Percentiles rank a stretch among this genome's conserved stretches.
Conservation (phyloP, 2,329 filamentous ascomycete genomes). For the Cercospora janseana region DNA sequence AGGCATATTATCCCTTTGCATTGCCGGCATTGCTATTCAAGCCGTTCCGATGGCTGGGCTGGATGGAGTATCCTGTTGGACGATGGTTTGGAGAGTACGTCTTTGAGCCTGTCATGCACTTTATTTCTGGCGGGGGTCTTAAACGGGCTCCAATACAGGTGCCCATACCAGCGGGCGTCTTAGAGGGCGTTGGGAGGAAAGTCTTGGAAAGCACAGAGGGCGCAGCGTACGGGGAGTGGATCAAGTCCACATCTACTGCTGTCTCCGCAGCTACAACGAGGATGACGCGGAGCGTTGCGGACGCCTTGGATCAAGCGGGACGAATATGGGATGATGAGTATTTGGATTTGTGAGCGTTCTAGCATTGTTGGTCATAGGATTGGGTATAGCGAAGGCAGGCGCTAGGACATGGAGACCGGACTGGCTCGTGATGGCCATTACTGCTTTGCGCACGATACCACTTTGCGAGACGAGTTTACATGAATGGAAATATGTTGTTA, state of each 20-base stretch:
- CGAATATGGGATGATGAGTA: slow-evolving; percentile 34
- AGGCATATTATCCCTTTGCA: slow-evolving; percentile 56
- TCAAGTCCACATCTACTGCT: slow-evolving; percentile 16
- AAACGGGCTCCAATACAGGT: background rate
- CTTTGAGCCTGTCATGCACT: slow-evolving; percentile 3
- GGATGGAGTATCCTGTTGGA: slow-evolving; percentile 34
- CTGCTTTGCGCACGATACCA: slow-evolving; percentile 17
- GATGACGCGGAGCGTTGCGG: slow-evolving; percentile 24
- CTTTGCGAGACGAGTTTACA: slow-evolving; percentile 10
- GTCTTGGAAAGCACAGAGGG: slow-evolving; percentile 1
- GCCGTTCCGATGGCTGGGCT: slow-evolving; percentile 32
- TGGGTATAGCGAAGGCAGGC: background rate
- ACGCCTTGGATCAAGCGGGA: slow-evolving; percentile 33
- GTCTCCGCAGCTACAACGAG: slow-evolving; percentile 21
- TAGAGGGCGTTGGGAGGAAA: background rate
- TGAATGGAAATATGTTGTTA: background rate
- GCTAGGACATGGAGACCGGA: background rate
- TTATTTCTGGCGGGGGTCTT: slow-evolving; percentile 3
- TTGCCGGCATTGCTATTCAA: slow-evolving; percentile 55
- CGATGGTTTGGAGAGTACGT: slow-evolving; percentile 31
- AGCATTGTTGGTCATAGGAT: background rate
- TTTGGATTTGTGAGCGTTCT: slow-evolving; percentile 15
- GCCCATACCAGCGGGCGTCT: background rate
- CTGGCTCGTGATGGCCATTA: slow-evolving; percentile 9
- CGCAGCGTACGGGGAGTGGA: slow-evolving; percentile 14